Conservation (phyloP, 495 filamentous ascomycete species). For the Ascobolus immersus region DNA sequence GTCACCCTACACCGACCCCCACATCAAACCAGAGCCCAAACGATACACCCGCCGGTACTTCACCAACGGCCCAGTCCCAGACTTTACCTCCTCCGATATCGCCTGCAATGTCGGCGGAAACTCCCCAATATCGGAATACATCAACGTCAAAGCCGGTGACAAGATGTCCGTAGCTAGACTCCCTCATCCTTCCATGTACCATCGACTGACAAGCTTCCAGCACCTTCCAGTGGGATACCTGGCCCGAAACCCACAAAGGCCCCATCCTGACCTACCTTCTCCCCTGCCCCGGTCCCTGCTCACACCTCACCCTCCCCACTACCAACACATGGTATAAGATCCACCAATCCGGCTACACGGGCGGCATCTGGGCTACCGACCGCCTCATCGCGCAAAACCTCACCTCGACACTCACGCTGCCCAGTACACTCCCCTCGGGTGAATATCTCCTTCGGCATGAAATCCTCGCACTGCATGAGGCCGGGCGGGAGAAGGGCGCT, state of each 20-base stretch:
- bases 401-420: conserved; percentile 22
- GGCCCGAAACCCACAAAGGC: conserved; percentile 41
- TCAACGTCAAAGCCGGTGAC: too few relatives aligned
- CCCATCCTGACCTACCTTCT: conserved; percentile 51
- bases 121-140: too few relatives aligned
- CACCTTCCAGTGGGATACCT: conserved; percentile 27
- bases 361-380: conserved; percentile 12
- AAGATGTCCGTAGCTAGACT: too few relatives aligned
- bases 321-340: conserved; percentile 30
- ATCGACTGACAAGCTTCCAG: conserved; percentile 14
- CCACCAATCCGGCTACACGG: conserved; percentile 19
- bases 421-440: conserved; percentile 20
- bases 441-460: conserved; percentile 34
- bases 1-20: too few relatives aligned
- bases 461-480: conserved; percentile 27
- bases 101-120: too few relatives aligned
- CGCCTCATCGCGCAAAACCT: conserved; percentile 4
- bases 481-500: conserved; percentile 19
- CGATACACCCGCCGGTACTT: too few relatives aligned
- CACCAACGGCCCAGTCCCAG: too few relatives aligned
- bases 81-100: too few relatives aligned
- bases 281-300: conserved; percentile 37
- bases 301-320: too few relatives aligned
- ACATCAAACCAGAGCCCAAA: too few relatives aligned
- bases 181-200: too few relatives aligned